Evolutionary conservation across 192 early-diverging fungal genomes (phyloP), one percentile per base, ranked within the genome.

Genomic region (Podila minutissima): DNA sequence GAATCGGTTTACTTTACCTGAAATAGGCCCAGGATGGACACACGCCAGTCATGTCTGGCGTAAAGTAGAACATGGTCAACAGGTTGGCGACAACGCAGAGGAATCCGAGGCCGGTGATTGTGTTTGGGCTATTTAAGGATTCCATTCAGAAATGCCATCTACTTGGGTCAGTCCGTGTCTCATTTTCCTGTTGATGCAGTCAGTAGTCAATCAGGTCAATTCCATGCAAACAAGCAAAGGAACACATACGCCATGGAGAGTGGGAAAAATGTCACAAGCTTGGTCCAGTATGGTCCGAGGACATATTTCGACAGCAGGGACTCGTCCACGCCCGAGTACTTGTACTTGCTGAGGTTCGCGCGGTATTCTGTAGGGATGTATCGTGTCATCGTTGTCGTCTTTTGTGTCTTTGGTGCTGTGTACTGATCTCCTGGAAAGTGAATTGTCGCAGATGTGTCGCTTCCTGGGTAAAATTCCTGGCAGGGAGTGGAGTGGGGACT

Each of bases 31-130:
- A 98, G 57, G 85, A 70, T 24, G 95, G 95, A 62, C 91, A 92
- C 12, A 87, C 79, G 29, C 91, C 89, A 19, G 75, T 71, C 74
- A 97, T 83, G 69, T 92, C 90, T 33, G 94, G 91, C 24, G 92
- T 82, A 72, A 88, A 94, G 67, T 93, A 91, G 57, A 95, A 90
- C 67, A 92, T 84, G 53, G 91, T 89, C 26, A 83, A 64, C 51
- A 97, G 62, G 70, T 96, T 96, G 59, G 86, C 71, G n/a, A 94
- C 74, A 9, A 97, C 90, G 62, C 93, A 94, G 20, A 93, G 62
- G 28, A 97, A 89, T 28, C 97, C 97, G 38, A 93, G 85, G 50
- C 97, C 88, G 6, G 97, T 98, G 68, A 98, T 95, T 68, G 95
- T 86, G 83, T 98, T 98, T 33, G 97, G 94, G 32, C 92, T 93